Percentiles rank a stretch among this genome's conserved stretches.
Conservation (phyloP, 1,139 yeast species). For the Yamadazyma aaseri region DNA sequence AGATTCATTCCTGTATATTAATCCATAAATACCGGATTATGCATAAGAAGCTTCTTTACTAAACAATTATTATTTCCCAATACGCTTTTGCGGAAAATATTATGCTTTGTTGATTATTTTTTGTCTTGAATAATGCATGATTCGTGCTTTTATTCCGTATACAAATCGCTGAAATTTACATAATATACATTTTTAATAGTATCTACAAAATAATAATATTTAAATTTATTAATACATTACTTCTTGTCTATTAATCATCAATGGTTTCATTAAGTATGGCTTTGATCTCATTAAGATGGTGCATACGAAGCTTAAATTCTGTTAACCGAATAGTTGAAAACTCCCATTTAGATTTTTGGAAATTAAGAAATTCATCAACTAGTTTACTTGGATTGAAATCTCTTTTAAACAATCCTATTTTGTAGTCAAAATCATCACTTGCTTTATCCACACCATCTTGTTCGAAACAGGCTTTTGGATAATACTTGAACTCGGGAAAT, state of each 20-base stretch:
- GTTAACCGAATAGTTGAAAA: constrained; percentile 17
- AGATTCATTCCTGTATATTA: no score
- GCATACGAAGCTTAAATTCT: constrained; percentile 19
- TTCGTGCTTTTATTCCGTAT: no score
- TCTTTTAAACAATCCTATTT: constrained; percentile 22
- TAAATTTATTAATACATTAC: background rate
- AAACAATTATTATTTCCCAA: no score
- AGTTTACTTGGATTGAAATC: constrained; percentile 28
- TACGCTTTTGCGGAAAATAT: no score
- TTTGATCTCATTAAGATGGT: constrained; percentile 24
- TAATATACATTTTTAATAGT: no score
- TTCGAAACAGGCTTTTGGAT: constrained; percentile 11
- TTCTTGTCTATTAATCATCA: constrained; percentile 1
- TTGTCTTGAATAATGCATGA: no score
- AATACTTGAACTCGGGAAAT: constrained; percentile 20
- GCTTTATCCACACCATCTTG: constrained; percentile 4
- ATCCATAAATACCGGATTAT: no score
- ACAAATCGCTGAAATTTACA: no score
- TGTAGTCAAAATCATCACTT: constrained; percentile 20
- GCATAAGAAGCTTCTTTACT: no score
- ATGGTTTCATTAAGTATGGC: constrained; percentile 12
- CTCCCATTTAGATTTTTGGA: constrained; percentile 19
- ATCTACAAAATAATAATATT: background rate
- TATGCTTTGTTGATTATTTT: no score
- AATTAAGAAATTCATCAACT: constrained; percentile 17